Evolutionary conservation across 1,284 basidiomycete genomes (phyloP).

Genomic region (Ceratobasidium theobromae): DNA sequence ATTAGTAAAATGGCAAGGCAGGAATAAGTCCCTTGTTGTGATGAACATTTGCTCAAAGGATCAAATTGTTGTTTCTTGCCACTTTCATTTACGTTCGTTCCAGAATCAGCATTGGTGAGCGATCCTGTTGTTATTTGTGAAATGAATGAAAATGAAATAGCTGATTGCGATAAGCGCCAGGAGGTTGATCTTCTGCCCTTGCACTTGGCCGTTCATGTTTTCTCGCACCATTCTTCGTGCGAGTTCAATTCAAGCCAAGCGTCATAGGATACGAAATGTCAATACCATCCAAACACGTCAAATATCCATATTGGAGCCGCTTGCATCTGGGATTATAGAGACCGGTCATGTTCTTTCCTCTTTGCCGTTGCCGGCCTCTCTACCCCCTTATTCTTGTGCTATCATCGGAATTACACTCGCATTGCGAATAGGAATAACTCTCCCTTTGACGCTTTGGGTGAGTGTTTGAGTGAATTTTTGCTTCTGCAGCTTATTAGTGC

Average conservation of each 20-base stretch:
- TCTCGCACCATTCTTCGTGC: slow-evolving; percentile 10
- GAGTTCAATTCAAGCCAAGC: neutral
- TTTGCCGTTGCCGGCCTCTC: slow-evolving; percentile 63
- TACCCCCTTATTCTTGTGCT: slow-evolving; percentile 71
- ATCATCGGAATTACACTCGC: slow-evolving; percentile 74
- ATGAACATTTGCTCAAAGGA: neutral
- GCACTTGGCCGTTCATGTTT: neutral
- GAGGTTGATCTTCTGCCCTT: neutral
- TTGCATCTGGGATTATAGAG: slow-evolving; percentile 55
- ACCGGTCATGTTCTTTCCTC: slow-evolving; percentile 58
- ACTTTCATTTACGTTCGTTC: too few relatives aligned
- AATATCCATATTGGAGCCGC: slow-evolving; percentile 33
- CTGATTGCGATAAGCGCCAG: neutral
- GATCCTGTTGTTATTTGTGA: too few relatives aligned
- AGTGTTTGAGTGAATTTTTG: slow-evolving; percentile 38
- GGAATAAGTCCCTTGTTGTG: too few relatives aligned
- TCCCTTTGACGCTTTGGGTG: slow-evolving; percentile 84
- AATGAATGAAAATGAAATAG: neutral
- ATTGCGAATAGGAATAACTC: slow-evolving; percentile 62
- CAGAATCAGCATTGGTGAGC: too few relatives aligned
- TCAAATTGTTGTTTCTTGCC: too few relatives aligned
- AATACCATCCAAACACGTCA: slow-evolving; percentile 3
- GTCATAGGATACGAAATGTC: neutral
- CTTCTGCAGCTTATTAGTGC: slow-evolving; percentile 15
- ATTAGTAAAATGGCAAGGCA: too few relatives aligned